These are phyloP conservation scores for Pontederia crassipes DNA, from an alignment of 176 grass and related monocot genomes.

Conservation along the genomic window DNA sequence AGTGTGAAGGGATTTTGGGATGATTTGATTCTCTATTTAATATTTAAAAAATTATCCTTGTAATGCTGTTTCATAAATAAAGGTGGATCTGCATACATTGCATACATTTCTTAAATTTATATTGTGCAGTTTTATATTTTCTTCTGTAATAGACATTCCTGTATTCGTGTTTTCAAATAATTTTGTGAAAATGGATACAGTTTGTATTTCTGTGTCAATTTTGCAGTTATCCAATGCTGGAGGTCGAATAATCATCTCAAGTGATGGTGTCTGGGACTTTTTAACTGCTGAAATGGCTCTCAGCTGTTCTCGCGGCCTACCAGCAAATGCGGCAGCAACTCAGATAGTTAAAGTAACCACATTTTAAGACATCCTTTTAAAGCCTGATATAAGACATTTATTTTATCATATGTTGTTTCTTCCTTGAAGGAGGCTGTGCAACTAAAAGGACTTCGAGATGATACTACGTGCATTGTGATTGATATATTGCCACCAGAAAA, in stretches of 20 bases:
- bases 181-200: constrained; percentile 13
- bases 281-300: constrained; percentile 64
- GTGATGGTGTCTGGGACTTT: constrained; percentile 97
- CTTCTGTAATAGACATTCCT: background rate
- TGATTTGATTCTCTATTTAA: too few species aligned
- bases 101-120: too few species aligned
- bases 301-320: constrained; percentile 63
- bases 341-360: constrained; percentile 70
- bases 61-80: too few species aligned
- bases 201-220: constrained; percentile 7
- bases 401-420: constrained; percentile 14
- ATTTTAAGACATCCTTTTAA: background rate
- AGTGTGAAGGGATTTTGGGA: too few species aligned
- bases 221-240: constrained; percentile 92
- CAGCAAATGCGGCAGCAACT: constrained; percentile 58
- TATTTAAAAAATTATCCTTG: too few species aligned
- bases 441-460: constrained; percentile 70
- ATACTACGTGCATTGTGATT: constrained; percentile 97
- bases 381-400: background rate
- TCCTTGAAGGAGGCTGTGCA: constrained; percentile 60
- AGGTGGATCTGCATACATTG: too few species aligned
- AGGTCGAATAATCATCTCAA: constrained; percentile 83
- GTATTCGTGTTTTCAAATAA: background rate
- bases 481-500: constrained; percentile 88
- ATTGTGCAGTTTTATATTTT: background rate